Evolutionary conservation across 225 moss, liverwort and hornwort species (phyloP), one percentile per base, ranked within the genome.

Genomic region (Pseudisothecium myosuroides): DNA sequence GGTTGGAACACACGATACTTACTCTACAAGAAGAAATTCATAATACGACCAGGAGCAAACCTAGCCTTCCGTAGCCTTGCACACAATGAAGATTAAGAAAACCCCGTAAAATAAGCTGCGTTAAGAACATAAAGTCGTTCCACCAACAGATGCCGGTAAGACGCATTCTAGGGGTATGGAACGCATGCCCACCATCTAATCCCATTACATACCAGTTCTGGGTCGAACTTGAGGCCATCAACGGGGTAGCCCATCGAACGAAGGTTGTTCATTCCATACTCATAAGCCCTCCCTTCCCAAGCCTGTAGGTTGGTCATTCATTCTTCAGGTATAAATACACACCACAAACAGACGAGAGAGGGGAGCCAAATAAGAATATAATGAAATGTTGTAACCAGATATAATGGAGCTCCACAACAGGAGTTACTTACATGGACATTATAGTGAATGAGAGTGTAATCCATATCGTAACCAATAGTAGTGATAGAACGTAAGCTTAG

Each of bases 381-480:
- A 85, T 41, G 55, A 67, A 64, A 65, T 73, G 24, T 50, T 37
- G 47, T 66, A 74, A 59, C 52, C 62, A 91, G 58, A 86, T 62
- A 77, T 84, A 61, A 84, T 77, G 79, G 76, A 81, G 49, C 55
- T 81, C 83, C 85, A 83, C 28, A 80, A 21, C 31, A 55, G 68
- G 73, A 76, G 73, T 76, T 66, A 87, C 91, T 88, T 80, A 95
- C 97, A 83, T 95, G 92, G 27, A 97, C 95, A 83, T 97, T 97
- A 89, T 97, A 97, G 90, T 96, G 97, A 85, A 97, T 96, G 26
- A 97, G 96, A 54, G 96, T 97, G 89, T 96, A 97, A 89, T 97
- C 97, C 97, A 97, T 97, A 88, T 97, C 97, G 88, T 97, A 97
- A 91, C 97, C 97, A 87, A 97, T 95, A 90, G 97, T 95, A 71